phyloP scores from a whole-genome alignment of 1,284 basidiomycete genomes.

The Lentinus polychrous region DNA sequence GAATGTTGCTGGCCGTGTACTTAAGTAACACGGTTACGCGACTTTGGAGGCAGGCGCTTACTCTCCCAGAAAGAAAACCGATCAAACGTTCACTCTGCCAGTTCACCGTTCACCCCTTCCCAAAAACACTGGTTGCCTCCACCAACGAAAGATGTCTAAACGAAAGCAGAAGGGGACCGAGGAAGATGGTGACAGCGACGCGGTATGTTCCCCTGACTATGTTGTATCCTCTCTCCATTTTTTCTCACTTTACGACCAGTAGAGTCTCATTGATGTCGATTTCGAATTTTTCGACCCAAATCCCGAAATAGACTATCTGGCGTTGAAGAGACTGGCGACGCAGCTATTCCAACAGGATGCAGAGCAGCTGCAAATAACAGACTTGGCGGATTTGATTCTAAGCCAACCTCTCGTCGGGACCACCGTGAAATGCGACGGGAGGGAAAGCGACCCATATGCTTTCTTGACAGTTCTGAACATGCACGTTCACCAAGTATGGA shows the following conservation, averaged over 20 bases:
- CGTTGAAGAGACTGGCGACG: constrained; percentile 71
- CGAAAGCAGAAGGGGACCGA: constrained; percentile 21
- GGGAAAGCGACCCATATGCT: constrained; percentile 84
- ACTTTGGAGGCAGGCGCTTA: no score
- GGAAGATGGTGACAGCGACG: constrained; percentile 20
- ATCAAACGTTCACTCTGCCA: no score
- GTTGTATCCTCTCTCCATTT: not conserved
- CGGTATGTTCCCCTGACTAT: constrained; percentile 16
- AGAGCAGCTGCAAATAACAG: constrained; percentile 59
- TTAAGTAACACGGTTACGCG: no score
- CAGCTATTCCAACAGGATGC: constrained; percentile 86
- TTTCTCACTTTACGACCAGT: constrained; percentile 18
- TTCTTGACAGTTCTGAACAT: constrained; percentile 80
- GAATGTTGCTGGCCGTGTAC: no score
- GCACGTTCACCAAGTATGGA: constrained; percentile 67
- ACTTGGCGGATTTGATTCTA: constrained; percentile 74
- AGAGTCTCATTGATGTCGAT: constrained; percentile 75
- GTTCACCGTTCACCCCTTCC: no score
- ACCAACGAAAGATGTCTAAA: constrained; percentile 21
- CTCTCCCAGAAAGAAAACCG: no score
- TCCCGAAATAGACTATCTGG: constrained; percentile 77
- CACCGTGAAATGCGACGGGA: constrained; percentile 87
- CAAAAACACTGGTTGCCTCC: no score
- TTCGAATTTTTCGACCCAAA: constrained; percentile 92
- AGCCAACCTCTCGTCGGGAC: constrained; percentile 74